Percentiles rank a stretch among this genome's conserved stretches.
Evolutionary conservation across 257 asterid genomes (phyloP).

Genomic region (Craterostigma plantagineum): DNA sequence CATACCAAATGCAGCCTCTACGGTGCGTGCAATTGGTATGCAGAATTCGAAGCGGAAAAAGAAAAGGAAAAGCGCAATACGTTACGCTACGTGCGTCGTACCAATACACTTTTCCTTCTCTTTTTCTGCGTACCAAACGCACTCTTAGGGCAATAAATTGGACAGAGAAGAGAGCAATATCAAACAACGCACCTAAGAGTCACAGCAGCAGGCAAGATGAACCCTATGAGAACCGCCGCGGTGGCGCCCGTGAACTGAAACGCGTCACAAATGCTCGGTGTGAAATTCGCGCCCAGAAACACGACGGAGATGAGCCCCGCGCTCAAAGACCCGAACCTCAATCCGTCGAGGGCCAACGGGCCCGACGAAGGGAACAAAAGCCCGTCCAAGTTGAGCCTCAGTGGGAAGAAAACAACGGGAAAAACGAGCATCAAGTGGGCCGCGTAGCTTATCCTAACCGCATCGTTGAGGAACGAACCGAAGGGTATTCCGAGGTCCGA

Average conservation of each 20-base stretch:
- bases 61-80: too few species aligned
- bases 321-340: conserved; percentile 49
- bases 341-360: conserved; percentile 42
- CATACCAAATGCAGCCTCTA: too few species aligned
- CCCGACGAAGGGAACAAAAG: conserved; percentile 82
- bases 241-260: conserved; percentile 99
- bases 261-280: conserved; percentile 99
- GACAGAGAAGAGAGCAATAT: background rate
- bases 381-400: conserved; percentile 78
- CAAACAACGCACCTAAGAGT: conserved; percentile 37
- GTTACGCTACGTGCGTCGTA: too few species aligned
- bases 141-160: too few species aligned
- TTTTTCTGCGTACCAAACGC: too few species aligned
- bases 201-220: conserved; percentile 81
- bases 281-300: conserved; percentile 83
- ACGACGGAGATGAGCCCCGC: conserved; percentile 41
- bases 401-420: conserved; percentile 76
- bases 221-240: conserved; percentile 89
- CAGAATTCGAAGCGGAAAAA: too few species aligned
- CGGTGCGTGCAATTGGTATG: too few species aligned
- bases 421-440: conserved; percentile 96
- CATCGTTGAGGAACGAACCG: conserved; percentile 67
- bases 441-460: conserved; percentile 88
- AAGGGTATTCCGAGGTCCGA: conserved; percentile 79
- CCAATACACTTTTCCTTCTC: too few species aligned